Evolutionary conservation across 257 asterid genomes (phyloP), one percentile per base, ranked within the genome.

Genomic region (Nicotiana benthamiana): DNA sequence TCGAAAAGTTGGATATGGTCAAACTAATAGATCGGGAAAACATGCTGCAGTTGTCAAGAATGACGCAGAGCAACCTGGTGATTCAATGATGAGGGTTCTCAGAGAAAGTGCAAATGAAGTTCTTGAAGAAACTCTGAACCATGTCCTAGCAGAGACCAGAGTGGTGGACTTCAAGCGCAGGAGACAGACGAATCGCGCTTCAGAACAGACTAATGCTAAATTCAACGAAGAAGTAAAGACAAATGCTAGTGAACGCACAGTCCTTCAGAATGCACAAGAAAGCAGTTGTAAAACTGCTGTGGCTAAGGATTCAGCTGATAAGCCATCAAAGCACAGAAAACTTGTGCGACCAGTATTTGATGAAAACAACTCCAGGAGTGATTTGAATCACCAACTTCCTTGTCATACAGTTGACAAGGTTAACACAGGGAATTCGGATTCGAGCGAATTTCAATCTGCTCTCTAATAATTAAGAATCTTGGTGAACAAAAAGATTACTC

Each of bases 131-230:
- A 67, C 82, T 59, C 54, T n/a, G 34, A 70, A 80, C 18, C 90
- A 88, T 80, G 75, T 82, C 76, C 90, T 83, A 1, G 82, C 80
- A 68, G 97, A 90, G 86, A 90, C 92, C 10, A 87, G 97, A 52
- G 68, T 57, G 24, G 89, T 90, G 86, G 91, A 86, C 82, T 93
- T 90, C 77, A 89, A 85, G 87, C 97, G 96, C 40, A 89, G 92
- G 67, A 87, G 90, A 80, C 86, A 87, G 43, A 83, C 79, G 81
- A 87, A 83, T 79, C 90, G 83, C 86, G 79, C 36, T 52, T 57
- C 83, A 80, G 85, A 82, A 46, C 84, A 77, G 76, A 77, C 56
- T 78, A 56, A 26, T 53, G 52, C 52, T 48, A 83, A 68, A 63
- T 7, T 46, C 53, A 72, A 72, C 40, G 26, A 43, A 51, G 61